Evolutionary conservation across 1,284 basidiomycete genomes (phyloP).

Genomic region (Leccinum pachyderme): DNA sequence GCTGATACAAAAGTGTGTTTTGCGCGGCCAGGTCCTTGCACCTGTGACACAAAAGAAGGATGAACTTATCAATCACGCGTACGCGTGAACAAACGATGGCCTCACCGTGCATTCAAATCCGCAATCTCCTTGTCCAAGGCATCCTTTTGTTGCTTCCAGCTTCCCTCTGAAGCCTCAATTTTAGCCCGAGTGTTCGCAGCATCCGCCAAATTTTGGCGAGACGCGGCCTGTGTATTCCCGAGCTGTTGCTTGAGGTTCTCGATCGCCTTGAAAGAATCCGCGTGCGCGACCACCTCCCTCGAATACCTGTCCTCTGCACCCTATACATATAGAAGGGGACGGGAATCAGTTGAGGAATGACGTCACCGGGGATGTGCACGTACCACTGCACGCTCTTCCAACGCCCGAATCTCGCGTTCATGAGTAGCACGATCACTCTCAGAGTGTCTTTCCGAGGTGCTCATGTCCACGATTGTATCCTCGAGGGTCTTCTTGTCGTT

Average conservation of each 20-base stretch:
- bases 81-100: not conserved
- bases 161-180: slow-evolving; percentile 64
- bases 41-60: slow-evolving; percentile 38
- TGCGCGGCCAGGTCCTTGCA: slow-evolving; percentile 76
- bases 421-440: slow-evolving; percentile 62
- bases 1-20: slow-evolving; percentile 78
- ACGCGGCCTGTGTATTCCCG: slow-evolving; percentile 44
- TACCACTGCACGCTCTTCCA: slow-evolving; percentile 73
- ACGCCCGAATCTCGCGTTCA: slow-evolving; percentile 61
- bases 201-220: slow-evolving; percentile 55
- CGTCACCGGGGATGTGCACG: slow-evolving; percentile 1
- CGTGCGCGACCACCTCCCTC: slow-evolving; percentile 79
- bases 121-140: slow-evolving; percentile 74
- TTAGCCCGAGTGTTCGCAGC: slow-evolving; percentile 77
- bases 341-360: not conserved
- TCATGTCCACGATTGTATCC: slow-evolving; percentile 74
- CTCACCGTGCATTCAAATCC: slow-evolving; percentile 68
- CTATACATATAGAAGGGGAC: slow-evolving; percentile 33
- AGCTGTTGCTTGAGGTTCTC: slow-evolving; percentile 67
- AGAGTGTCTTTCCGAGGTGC: slow-evolving; percentile 62
- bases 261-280: slow-evolving; percentile 74
- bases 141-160: slow-evolving; percentile 79
- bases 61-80: not conserved
- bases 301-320: slow-evolving; percentile 81
- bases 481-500: slow-evolving; percentile 80